Base-by-base conservation (phyloP, 2,329 filamentous ascomycete species). In the Neophaeococcomyces aloes region DNA sequence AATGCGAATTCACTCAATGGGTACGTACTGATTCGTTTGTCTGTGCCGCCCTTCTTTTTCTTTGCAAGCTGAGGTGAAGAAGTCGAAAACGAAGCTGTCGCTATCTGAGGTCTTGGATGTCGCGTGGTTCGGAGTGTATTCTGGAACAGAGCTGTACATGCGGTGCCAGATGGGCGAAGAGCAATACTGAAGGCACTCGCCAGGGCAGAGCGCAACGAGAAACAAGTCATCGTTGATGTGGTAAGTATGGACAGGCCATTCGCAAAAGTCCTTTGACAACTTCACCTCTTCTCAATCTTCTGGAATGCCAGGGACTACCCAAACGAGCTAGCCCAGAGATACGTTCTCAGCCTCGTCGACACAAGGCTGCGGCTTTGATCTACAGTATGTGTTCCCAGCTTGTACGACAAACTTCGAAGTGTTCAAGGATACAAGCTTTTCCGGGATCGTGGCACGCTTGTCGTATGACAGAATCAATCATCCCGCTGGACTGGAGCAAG, bases 11-110 rank as follows among this genome's bases (percentile, higher is more conserved):
- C 42, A 42, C 29, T 43, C 25, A 51, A 33, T 14, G 35, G 27
- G 34, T n/a, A 62, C 66, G 37, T 60, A 71, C 68, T 70, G 39
- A 71, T 62, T 57, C 67, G 56, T 46, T 58, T 60, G 47, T 71
- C 67, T 13, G 52, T 51, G 13, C 54, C 53, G 1, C 14, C 46
- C 17, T 54, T 56, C 10, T 52, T 55, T 45, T 65, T 65, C 42
- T 66, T 64, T 46, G 66, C 65, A n/a, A 59, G 56, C 15, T 65
- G 52, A 7, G 57, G 48, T 23, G 59, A 53, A 19, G 63, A 66
- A 4, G 63, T 63, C 8, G 65, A 67, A 50, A 69, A 69, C 3
- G 61, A 38, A 31, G 59, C 57, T 42, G 58, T 59, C 35, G 59
- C 64, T 39, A 53, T 50, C 56, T 55, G 34, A 10, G 15, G 31